These are phyloP conservation scores for Salix purpurea DNA, from an alignment of 345 rosid genomes.

Conservation along the genomic window DNA sequence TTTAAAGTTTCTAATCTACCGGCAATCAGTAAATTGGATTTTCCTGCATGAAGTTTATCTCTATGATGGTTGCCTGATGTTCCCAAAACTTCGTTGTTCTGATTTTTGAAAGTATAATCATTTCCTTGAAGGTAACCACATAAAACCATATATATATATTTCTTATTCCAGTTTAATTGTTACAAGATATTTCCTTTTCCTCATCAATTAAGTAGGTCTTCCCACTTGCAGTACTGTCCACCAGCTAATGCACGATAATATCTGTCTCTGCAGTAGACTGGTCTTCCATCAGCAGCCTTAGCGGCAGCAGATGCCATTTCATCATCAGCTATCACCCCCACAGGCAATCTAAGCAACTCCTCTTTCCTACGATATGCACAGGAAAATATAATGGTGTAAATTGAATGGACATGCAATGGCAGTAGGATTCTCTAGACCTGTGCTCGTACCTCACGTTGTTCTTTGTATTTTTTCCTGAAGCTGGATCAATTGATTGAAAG, in stretches of 20 bases:
- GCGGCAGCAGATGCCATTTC: slow-evolving; percentile 92
- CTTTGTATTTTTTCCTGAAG: slow-evolving; percentile 50
- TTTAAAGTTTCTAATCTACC: background rate
- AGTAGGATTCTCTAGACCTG: slow-evolving; percentile 4
- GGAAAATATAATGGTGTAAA: slow-evolving; percentile 2
- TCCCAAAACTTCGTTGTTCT: background rate
- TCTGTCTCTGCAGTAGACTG: slow-evolving; percentile 93
- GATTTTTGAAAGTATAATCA: background rate
- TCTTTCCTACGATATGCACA: slow-evolving; percentile 48
- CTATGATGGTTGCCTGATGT: background rate
- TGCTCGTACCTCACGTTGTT: slow-evolving; percentile 54
- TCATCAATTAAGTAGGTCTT: slow-evolving; percentile 52
- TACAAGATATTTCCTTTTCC: slow-evolving; percentile 10
- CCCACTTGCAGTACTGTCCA: slow-evolving; percentile 99
- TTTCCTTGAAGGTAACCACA: background rate
- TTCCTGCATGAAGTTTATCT: background rate
- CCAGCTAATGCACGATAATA: slow-evolving; percentile 93
- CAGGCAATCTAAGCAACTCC: slow-evolving; percentile 60
- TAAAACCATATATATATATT: background rate
- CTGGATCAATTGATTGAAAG: slow-evolving; percentile 39
- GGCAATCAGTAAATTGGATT: background rate
- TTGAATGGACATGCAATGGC: background rate
- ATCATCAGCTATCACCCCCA: slow-evolving; percentile 66
- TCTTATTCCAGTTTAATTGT: background rate
- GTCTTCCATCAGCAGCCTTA: slow-evolving; percentile 95